Percentiles rank a stretch among this genome's conserved stretches.
These are phyloP conservation scores for Fraxinus excelsior DNA, from an alignment of 257 asterid species.

Conservation along the genomic window DNA sequence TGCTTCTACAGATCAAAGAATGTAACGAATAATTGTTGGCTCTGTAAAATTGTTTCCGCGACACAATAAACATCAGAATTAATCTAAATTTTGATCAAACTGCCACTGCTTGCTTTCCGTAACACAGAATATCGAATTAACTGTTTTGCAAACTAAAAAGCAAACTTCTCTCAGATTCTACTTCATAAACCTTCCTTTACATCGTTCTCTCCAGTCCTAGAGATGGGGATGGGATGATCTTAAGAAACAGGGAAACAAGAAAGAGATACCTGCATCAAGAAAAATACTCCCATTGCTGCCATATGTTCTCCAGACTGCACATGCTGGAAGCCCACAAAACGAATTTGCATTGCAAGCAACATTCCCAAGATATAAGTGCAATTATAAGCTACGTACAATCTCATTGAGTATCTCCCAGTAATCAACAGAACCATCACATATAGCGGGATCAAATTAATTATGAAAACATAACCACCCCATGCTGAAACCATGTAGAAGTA, in stretches of 20 bases:
- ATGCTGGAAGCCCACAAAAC: conserved; percentile 98
- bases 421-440: conserved; percentile 88
- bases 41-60: neutral
- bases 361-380: conserved; percentile 89
- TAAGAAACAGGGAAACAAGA: conserved; percentile 1
- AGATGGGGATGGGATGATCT: neutral
- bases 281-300: conserved; percentile 99
- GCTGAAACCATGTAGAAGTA: conserved; percentile 99
- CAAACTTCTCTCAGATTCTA: neutral
- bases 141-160: neutral
- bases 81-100: conserved; percentile 13
- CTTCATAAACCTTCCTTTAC: conserved; percentile 8
- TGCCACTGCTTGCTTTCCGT: conserved; percentile 3
- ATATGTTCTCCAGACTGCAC: conserved; percentile 99
- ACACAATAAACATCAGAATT: neutral
- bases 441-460: conserved; percentile 88
- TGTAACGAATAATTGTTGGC: neutral
- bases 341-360: conserved; percentile 98
- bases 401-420: conserved; percentile 97
- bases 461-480: conserved; percentile 99
- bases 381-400: conserved; percentile 93
- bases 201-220: conserved; percentile 7
- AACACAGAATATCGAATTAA: conserved; percentile 1
- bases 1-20: too few species aligned
- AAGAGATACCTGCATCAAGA: conserved; percentile 81